phyloP scores from a whole-genome alignment of 768 basidiomycete species.

The Russula vinacea region DNA sequence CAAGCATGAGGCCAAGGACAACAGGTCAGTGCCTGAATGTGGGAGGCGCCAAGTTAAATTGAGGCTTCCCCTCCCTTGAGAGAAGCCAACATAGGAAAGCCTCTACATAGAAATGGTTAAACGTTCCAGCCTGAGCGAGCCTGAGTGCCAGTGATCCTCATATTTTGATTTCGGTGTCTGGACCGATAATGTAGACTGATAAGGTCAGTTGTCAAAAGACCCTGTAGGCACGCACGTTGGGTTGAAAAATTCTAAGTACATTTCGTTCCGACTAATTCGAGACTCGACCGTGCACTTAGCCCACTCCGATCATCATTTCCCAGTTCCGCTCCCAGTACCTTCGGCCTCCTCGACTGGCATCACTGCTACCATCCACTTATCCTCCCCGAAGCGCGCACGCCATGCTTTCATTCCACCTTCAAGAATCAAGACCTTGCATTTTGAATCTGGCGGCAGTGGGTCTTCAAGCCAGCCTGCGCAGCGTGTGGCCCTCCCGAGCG shows the following conservation, averaged over 20 bases:
- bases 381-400: constrained; percentile 30
- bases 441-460: constrained; percentile 26
- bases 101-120: no score
- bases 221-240: no score
- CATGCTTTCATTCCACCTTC: constrained; percentile 34
- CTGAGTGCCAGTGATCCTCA: no score
- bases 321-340: background rate
- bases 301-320: background rate
- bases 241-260: no score
- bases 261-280: no score
- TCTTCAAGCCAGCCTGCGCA: constrained; percentile 34
- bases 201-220: no score
- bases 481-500: constrained; percentile 30
- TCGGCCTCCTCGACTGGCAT: constrained; percentile 48
- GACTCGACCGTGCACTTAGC: background rate
- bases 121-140: no score
- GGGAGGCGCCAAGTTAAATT: background rate
- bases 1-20: background rate
- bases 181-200: no score
- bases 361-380: constrained; percentile 26
- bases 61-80: background rate
- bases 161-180: no score
- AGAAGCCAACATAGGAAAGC: background rate
- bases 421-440: constrained; percentile 29
- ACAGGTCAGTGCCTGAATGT: background rate